Percentiles rank a stretch among this genome's conserved stretches.
Conservation (phyloP, 2,329 filamentous ascomycete species). For the Fonsecaea monophora region DNA sequence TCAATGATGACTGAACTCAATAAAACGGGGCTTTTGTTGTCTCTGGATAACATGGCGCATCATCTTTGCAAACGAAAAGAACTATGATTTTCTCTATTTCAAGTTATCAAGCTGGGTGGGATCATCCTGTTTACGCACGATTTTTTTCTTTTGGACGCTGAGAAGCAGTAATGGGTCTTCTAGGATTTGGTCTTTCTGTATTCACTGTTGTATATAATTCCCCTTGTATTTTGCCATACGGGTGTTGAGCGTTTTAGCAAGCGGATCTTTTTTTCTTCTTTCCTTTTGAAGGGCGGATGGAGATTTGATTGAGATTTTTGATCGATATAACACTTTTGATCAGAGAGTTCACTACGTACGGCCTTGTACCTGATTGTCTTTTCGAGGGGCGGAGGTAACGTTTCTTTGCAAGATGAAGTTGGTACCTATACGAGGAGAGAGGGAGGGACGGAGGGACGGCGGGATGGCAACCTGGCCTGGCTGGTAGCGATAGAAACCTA, state of each 20-base stretch:
- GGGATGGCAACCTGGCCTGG: too few relatives aligned
- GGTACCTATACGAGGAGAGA: too few relatives aligned
- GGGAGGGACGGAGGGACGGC: too few relatives aligned
- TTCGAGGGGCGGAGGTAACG: too few relatives aligned
- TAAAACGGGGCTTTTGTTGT: constrained; percentile 25
- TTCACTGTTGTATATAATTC: not conserved
- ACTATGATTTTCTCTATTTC: not conserved
- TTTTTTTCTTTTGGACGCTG: not conserved
- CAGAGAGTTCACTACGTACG: too few relatives aligned
- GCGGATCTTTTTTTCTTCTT: not conserved
- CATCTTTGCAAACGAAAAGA: not conserved
- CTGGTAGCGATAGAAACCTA: too few relatives aligned
- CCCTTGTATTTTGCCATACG: not conserved
- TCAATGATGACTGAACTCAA: constrained; percentile 29
- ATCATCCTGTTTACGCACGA: not conserved
- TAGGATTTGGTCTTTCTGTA: not conserved
- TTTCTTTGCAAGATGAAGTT: too few relatives aligned
- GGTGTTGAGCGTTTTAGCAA: not conserved
- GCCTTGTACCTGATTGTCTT: too few relatives aligned
- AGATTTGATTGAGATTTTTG: too few relatives aligned
- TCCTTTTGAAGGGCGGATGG: too few relatives aligned
- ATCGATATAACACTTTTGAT: too few relatives aligned
- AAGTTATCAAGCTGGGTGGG: not conserved
- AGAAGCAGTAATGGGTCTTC: not conserved
- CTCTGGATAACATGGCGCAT: not conserved